Evolutionary conservation across 2,329 filamentous ascomycete genomes (phyloP), one percentile per base, ranked within the genome.

Genomic region (Colletotrichum tropicicola): DNA sequence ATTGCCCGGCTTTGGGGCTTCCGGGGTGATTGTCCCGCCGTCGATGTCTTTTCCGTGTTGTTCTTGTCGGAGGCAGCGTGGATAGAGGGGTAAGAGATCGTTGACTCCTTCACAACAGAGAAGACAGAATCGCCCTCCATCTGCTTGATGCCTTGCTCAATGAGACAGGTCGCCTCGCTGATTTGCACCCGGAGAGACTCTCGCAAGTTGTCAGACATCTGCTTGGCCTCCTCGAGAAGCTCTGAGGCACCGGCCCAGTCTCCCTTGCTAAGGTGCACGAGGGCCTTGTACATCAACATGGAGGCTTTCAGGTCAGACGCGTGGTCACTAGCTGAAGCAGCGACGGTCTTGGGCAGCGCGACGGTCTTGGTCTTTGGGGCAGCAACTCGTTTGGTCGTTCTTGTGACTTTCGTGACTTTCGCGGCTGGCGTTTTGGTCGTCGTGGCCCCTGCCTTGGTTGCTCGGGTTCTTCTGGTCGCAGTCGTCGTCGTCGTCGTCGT

Each of bases 101-200:
- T 97, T 0, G 96, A 98, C 72, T 99, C 96, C 47, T 95, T 92
- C 15, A 98, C 86, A 9, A 95, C 92, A 17, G 93, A 97, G 75
- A 95, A 97, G 4, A 96, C 91, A 3, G 94, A 90, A 76, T 97
- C 92, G 5, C 87, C 85, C 12, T 89, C 86, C 82, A 97, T 92
- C 71, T 91, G 85, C 48, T 91, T 87, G 71, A 91, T 83, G 67
- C 90, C 91, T 74, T 91, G 86, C 15, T 88, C 84, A 65, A 93
- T 82, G 44, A 92, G 85, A 47, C 91, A 88, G 57, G 88, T 88
- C 19, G 91, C 92, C 61, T 87, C 87, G 10, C 88, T 83, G 58
- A 92, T 83, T 39, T 89, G 86, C 61, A 88, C 81, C 70, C 85
- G 73, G 60, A 78, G 71, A 68, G 82, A 69, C 71, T 74, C 70